Conservation (phyloP, 2,329 filamentous ascomycete species). For the Cercospora beticola region DNA sequence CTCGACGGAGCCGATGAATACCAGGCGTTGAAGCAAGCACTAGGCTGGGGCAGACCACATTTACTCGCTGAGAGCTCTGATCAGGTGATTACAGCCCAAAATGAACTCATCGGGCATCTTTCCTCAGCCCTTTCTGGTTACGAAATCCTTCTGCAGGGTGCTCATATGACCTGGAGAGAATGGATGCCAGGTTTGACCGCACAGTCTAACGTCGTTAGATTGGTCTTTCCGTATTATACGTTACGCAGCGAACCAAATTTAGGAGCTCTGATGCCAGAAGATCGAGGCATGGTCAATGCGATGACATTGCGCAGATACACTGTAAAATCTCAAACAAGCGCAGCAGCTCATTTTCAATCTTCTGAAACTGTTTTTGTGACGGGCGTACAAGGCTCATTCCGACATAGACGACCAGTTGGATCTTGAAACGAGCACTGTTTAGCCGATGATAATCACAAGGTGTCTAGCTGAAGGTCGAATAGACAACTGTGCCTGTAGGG, state of each 20-base stretch:
- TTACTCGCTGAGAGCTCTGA: background rate
- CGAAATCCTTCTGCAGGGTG: background rate
- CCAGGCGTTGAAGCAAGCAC: background rate
- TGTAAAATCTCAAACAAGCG: background rate
- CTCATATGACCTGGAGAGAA: background rate
- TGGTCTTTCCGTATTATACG: background rate
- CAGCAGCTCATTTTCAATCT: background rate
- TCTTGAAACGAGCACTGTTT: background rate
- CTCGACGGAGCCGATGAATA: background rate
- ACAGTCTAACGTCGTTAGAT: background rate
- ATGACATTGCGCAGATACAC: background rate
- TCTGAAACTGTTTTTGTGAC: background rate
- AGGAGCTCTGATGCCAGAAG: background rate
- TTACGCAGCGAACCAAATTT: background rate
- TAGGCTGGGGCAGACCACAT: background rate
- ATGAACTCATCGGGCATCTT: background rate
- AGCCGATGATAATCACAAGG: background rate
- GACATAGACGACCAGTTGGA: background rate
- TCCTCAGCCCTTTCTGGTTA: background rate
- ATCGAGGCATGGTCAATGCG: background rate
- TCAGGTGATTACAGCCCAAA: background rate
- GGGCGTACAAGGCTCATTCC: background rate
- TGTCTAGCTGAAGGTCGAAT: background rate
- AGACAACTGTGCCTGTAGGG: background rate
- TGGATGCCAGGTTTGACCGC: background rate